phyloP scores from a whole-genome alignment of 306 rosid genomes.

The Trifolium repens region DNA sequence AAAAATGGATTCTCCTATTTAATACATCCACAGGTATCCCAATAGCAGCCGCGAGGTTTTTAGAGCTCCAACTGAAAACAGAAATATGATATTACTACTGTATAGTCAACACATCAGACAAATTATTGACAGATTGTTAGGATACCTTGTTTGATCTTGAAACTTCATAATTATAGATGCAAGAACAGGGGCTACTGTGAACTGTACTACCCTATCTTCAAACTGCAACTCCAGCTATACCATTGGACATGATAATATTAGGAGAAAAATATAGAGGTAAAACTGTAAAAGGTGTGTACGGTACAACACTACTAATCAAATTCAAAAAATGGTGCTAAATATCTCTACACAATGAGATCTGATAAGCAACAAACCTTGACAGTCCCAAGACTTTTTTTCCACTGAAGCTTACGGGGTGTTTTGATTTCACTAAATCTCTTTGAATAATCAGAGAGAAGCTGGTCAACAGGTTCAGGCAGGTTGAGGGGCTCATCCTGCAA shows the following conservation, averaged over 20 bases:
- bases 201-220: slow-evolving; percentile 81
- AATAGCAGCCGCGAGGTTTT: slow-evolving; percentile 75
- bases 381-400: slow-evolving; percentile 95
- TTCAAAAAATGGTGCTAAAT: slow-evolving; percentile 6
- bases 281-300: slow-evolving; percentile 20
- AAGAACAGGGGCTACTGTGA: slow-evolving; percentile 80
- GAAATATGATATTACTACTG: slow-evolving; percentile 14
- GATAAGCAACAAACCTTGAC: slow-evolving; percentile 69
- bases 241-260: slow-evolving; percentile 35
- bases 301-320: slow-evolving; percentile 9
- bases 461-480: slow-evolving; percentile 74
- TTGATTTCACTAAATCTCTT: slow-evolving; percentile 90
- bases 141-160: slow-evolving; percentile 77
- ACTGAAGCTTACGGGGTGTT: slow-evolving; percentile 92
- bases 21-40: slow-evolving; percentile 76
- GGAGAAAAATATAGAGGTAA: slow-evolving; percentile 21
- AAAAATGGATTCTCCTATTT: slow-evolving; percentile 78
- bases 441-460: slow-evolving; percentile 82
- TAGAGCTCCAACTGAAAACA: slow-evolving; percentile 81
- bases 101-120: slow-evolving; percentile 19
- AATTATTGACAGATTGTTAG: slow-evolving; percentile 21
- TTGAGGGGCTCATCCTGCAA: slow-evolving; percentile 83
- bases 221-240: slow-evolving; percentile 89
- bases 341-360: neutral
- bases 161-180: slow-evolving; percentile 88